Percentiles rank a stretch among this genome's conserved stretches.
These are phyloP conservation scores for Colletotrichum acutatum DNA, from an alignment of 2,329 filamentous ascomycete genomes.

Conservation along the genomic window DNA sequence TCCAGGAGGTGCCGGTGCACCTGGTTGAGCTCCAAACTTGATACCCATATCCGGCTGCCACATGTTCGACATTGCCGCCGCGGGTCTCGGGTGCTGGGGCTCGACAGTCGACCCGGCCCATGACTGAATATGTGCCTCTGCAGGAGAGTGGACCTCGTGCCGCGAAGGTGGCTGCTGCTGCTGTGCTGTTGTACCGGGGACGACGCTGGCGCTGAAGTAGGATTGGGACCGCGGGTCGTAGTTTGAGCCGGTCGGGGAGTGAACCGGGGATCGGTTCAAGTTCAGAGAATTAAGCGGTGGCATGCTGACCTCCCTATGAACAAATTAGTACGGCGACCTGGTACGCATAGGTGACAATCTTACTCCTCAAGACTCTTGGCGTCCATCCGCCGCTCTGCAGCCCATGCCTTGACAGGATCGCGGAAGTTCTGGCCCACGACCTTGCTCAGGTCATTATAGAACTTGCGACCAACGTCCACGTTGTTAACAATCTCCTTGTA, in stretches of 20 bases:
- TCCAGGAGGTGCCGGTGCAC: slow-evolving; percentile 38
- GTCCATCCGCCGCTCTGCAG: slow-evolving; percentile 82
- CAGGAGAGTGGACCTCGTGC: slow-evolving; percentile 44
- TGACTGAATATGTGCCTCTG: slow-evolving; percentile 67
- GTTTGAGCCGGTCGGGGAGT: slow-evolving; percentile 35
- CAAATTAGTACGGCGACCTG: slow-evolving; percentile 15
- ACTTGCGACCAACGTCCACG: slow-evolving; percentile 90
- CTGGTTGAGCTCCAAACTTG: slow-evolving; percentile 69
- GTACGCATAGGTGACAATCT: slow-evolving; percentile 44
- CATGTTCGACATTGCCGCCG: slow-evolving; percentile 60
- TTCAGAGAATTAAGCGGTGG: slow-evolving; percentile 59
- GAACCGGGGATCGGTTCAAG: slow-evolving; percentile 45
- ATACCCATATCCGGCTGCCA: slow-evolving; percentile 89
- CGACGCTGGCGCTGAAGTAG: slow-evolving; percentile 34
- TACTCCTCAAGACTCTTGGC: slow-evolving; percentile 82
- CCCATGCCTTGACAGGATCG: slow-evolving; percentile 81
- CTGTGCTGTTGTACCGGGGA: slow-evolving; percentile 28
- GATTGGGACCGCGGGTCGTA: slow-evolving; percentile 36
- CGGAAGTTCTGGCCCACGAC: slow-evolving; percentile 84
- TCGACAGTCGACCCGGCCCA: slow-evolving; percentile 64
- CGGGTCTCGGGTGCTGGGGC: slow-evolving; percentile 66
- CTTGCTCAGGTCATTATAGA: slow-evolving; percentile 94
- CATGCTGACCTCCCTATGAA: slow-evolving; percentile 61
- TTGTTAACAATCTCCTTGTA: slow-evolving; percentile 97
- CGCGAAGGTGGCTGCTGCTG: slow-evolving; percentile 21